These are phyloP conservation scores for Globisporangium ultimum DNA, from an alignment of 352 stramenopile species.

Conservation along the genomic window DNA sequence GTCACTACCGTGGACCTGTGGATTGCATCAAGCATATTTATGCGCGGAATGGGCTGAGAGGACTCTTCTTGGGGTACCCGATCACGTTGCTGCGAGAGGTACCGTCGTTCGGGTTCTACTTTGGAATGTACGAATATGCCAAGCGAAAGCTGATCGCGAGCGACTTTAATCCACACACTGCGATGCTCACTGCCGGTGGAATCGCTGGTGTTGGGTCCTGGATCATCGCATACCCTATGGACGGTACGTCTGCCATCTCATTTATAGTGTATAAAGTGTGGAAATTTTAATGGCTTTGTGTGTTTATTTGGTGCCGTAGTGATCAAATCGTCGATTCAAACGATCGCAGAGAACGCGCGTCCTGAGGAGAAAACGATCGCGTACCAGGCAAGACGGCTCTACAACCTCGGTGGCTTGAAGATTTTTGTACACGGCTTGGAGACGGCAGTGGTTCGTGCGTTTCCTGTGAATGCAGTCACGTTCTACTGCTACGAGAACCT, in stretches of 20 bases:
- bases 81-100: slow-evolving; percentile 76
- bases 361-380: slow-evolving; percentile 62
- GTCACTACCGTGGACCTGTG: slow-evolving; percentile 57
- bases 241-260: slow-evolving; percentile 37
- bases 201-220: slow-evolving; percentile 75
- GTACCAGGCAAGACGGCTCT: slow-evolving; percentile 67
- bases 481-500: slow-evolving; percentile 86
- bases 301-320: slow-evolving; percentile 27
- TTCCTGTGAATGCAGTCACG: slow-evolving; percentile 83
- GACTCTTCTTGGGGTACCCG: slow-evolving; percentile 72
- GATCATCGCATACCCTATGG: slow-evolving; percentile 78
- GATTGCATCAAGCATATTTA: slow-evolving; percentile 81
- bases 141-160: slow-evolving; percentile 69
- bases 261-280: neutral
- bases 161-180: slow-evolving; percentile 50
- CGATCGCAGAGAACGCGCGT: slow-evolving; percentile 49
- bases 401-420: slow-evolving; percentile 52
- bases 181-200: slow-evolving; percentile 81
- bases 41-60: slow-evolving; percentile 45
- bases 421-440: slow-evolving; percentile 80
- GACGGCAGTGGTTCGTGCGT: slow-evolving; percentile 75
- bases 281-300: neutral
- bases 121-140: slow-evolving; percentile 74
- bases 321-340: slow-evolving; percentile 86
- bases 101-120: slow-evolving; percentile 84